phyloP scores from a whole-genome alignment of 106 monocot genomes.

The Dioscorea zingiberensis region DNA sequence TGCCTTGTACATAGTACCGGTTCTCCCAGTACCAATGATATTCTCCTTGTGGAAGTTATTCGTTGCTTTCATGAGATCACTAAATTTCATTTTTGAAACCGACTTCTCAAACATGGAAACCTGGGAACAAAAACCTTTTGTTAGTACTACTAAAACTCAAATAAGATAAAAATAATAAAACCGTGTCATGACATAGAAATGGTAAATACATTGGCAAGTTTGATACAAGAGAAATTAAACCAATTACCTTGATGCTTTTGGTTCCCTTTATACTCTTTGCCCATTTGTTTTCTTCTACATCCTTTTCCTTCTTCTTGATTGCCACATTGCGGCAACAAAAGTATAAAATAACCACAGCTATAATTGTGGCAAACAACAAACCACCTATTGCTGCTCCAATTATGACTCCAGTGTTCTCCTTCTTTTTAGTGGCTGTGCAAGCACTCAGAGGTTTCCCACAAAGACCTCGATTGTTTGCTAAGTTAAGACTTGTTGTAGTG shows the following conservation, averaged over 20 bases:
- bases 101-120: constrained; percentile 86
- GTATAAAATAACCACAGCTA: constrained; percentile 41
- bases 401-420: constrained; percentile 36
- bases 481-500: background rate
- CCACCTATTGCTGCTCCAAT: constrained; percentile 58
- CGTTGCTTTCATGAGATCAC: constrained; percentile 71
- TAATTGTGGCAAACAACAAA: constrained; percentile 22
- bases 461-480: constrained; percentile 55
- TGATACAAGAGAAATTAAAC: background rate
- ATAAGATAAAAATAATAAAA: no score
- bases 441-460: constrained; percentile 48
- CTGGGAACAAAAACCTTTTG: constrained; percentile 16
- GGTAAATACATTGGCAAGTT: no score
- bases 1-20: constrained; percentile 75
- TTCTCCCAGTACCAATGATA: constrained; percentile 58
- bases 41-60: constrained; percentile 66
- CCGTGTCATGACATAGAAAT: no score
- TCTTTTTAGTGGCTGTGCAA: constrained; percentile 24
- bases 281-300: constrained; percentile 53
- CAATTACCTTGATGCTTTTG: constrained; percentile 44
- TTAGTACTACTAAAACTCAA: no score
- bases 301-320: constrained; percentile 45
- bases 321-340: constrained; percentile 41
- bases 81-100: constrained; percentile 76
- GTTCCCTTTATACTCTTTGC: constrained; percentile 49